Evolutionary conservation across 441 rosid species (phyloP).

Genomic region (Populus hybrid): DNA sequence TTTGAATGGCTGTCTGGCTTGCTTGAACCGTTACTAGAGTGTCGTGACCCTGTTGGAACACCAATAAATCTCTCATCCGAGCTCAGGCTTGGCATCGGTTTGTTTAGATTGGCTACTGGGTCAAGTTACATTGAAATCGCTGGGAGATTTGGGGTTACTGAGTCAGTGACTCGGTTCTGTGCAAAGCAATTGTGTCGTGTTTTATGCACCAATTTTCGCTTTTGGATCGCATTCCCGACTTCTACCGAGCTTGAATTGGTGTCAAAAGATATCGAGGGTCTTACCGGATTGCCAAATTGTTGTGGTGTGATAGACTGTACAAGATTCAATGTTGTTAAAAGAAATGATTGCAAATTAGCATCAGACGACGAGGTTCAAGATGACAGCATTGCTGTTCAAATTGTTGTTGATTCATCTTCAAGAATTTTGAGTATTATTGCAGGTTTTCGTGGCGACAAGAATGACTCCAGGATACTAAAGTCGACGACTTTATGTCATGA

Average conservation of each 20-base stretch:
- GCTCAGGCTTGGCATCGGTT: conserved; percentile 54
- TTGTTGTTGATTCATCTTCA: conserved; percentile 58
- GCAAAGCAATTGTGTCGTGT: conserved; percentile 59
- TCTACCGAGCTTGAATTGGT: conserved; percentile 38
- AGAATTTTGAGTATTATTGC: conserved; percentile 53
- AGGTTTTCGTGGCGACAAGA: conserved; percentile 51
- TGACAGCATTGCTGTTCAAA: conserved; percentile 37
- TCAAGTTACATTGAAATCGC: conserved; percentile 46
- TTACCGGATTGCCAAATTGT: conserved; percentile 47
- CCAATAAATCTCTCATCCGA: conserved; percentile 51
- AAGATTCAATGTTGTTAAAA: conserved; percentile 15
- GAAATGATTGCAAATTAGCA: conserved; percentile 1
- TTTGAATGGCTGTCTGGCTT: conserved; percentile 70
- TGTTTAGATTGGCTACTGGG: conserved; percentile 48
- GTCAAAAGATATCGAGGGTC: conserved; percentile 35
- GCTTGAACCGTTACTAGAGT: conserved; percentile 65
- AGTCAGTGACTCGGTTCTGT: conserved; percentile 53
- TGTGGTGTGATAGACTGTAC: conserved; percentile 47
- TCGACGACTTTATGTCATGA: conserved; percentile 50
- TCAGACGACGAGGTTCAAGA: background rate
- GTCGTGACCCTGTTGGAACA: conserved; percentile 64
- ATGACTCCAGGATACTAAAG: conserved; percentile 38
- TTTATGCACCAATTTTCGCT: conserved; percentile 63
- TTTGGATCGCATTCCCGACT: conserved; percentile 58
- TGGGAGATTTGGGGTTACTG: conserved; percentile 47